A percentile compares a stretch with the other conserved stretches of the same genome.
Evolutionary conservation across 768 basidiomycete species (phyloP).

Genomic region (Psilocybe cyanescens): DNA sequence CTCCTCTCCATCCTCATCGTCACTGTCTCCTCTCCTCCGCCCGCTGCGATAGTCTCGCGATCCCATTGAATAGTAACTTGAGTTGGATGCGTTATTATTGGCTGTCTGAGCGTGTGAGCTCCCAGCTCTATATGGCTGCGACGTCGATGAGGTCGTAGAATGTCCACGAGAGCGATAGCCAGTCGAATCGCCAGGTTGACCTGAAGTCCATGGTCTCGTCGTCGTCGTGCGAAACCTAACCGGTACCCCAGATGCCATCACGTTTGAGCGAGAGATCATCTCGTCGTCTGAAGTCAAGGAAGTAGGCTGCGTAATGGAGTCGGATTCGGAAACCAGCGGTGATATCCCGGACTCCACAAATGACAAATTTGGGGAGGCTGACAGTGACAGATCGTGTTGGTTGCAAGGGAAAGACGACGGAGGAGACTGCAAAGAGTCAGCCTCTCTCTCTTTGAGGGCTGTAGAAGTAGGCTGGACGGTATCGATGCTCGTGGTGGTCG

Average conservation of each 20-base stretch:
- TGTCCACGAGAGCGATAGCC: constrained; percentile 1
- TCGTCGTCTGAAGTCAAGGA: not conserved
- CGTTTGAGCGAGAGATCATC: not conserved
- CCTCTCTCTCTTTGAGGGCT: not conserved
- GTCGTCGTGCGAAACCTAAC: not conserved
- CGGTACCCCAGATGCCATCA: not conserved
- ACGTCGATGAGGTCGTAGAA: constrained; percentile 7
- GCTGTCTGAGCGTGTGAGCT: constrained; percentile 1
- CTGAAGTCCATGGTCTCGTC: constrained; percentile 5
- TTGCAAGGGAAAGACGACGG: not conserved
- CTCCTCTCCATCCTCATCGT: constrained; percentile 41
- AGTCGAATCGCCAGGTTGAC: constrained; percentile 8
- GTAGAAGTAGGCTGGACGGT: not conserved
- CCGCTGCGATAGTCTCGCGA: constrained; percentile 26
- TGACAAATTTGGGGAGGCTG: not conserved
- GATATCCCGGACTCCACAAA: not conserved
- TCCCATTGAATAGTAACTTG: constrained; percentile 12
- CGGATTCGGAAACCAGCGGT: not conserved
- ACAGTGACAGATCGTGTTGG: not conserved
- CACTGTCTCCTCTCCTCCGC: constrained; percentile 28
- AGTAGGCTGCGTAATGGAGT: not conserved
- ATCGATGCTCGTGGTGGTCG: constrained; percentile 14
- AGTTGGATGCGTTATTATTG: constrained; percentile 1
- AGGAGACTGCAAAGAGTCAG: not conserved
- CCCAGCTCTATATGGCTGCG: constrained; percentile 5